Evolutionary conservation across 2,329 filamentous ascomycete genomes (phyloP), one percentile per base, ranked within the genome.

Genomic region (Colletotrichum tofieldiae): DNA sequence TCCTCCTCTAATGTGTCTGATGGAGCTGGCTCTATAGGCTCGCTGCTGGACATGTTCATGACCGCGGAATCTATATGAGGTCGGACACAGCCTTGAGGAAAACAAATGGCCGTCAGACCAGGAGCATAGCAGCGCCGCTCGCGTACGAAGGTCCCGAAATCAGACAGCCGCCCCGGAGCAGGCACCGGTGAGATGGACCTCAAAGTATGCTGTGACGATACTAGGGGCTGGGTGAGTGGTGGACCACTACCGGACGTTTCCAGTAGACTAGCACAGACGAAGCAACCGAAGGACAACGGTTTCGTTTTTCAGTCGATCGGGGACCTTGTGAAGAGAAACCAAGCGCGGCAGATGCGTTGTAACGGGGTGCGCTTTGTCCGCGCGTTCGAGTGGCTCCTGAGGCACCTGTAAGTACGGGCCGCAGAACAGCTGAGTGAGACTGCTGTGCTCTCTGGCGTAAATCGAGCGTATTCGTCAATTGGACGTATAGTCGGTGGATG

Each of bases 11-110:
- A 23, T 54, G 39, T 65, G 20, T 65, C 59, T 54, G 54, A 29
- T 35, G 66, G 60, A 65, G 70, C 66, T 60, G 70, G 66, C 60
- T 72, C 70, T 70, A 72, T 72, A 58, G 70, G 65, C 61, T 70
- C 70, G 45, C 45, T 51, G 35, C 18, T 61, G n/a, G 61, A 71
- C 59, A 71, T 61, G 35, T 71, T 61, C 70, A 72, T 71, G 47
- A 60, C 29, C 35, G 54, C 23, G 18, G 26, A 18, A 43, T 49
- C 39, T 52, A 16, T 39, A 29, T 8, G 32, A 52, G 37, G 9
- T 45, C 16, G 32, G 6, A 20, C 23, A 51, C 29, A 32, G 9
- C 29, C 12, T 55, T 47, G 14, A 52, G 29, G n/a, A 14, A 56
- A 1, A 20, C 39, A 11, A 55, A 47, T 11, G 45, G 16, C 32